Evolutionary conservation across 441 rosid genomes (phyloP), one percentile per base, ranked within the genome.

Genomic region (Flueggea neowawraea): DNA sequence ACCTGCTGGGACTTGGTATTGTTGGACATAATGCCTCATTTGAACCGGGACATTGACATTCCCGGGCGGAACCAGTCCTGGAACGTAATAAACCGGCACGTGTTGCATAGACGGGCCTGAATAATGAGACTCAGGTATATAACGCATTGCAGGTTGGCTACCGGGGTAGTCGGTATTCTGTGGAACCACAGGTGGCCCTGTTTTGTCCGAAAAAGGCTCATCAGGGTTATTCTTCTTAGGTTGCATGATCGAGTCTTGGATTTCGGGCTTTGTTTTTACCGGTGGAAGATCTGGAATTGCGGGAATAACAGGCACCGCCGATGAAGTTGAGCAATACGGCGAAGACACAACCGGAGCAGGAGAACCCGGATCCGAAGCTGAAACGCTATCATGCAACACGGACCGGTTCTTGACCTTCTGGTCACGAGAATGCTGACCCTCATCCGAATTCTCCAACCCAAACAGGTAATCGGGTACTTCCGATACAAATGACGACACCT

Each of bases 401-500:
- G 50, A 57, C 15, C 85, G 78, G 57, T 70, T 54, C 73, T 73
- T 86, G 33, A 62, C 50, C 64, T 78, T 88, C 17, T 77, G 74
- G 54, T 85, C 95, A 13, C 82, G 90, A 33, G 69, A 65, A 12
- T 15, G 54, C 49, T 73, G 81, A 10, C 69, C 39, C 44, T 90
- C 98, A 2, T 90, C 98, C 0, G 87, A 78, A 55, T 64, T 80
- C 36, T 94, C 98, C 78, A 87, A 58, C 60, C 98, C 97, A 58
- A 94, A 88, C 41, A 94, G 70, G 60, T 90, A 94, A 75, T 94
- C 96, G 22, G 97, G 98, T 1, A 87, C 86, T 64, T 94, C 97
- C 0, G 98, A 94, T 9, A 90, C 75, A 4, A 88, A 83, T 6
- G 98, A 94, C 10, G 98, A 94, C 4, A 74, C 95, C 69, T 94